Evolutionary conservation across 176 grass and related monocot genomes (phyloP), one percentile per base, ranked within the genome.

Genomic region (Zea mays): DNA sequence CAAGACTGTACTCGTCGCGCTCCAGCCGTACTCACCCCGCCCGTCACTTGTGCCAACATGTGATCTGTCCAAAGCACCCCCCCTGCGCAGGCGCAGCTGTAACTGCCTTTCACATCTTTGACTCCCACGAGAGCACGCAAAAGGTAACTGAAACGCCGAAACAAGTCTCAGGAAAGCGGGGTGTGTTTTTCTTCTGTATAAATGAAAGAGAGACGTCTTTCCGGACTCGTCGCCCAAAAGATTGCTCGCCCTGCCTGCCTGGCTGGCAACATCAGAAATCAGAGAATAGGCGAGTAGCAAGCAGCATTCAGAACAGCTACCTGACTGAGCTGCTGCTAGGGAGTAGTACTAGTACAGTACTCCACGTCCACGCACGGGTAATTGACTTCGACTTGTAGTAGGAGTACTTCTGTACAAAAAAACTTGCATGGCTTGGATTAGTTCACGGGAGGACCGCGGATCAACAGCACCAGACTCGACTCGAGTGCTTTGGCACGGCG

Each of bases 61-160:
- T 27, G 27, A 27, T 27, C 27, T 27, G 13, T 33, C 17, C 37
- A 51, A 43, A 69, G 69, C n/a, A n/a, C 27, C 27, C 46, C 48
- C 71, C 72, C 54, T 74, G n/a, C 44, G 44, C 44, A 33, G 44
- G 38, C 65, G 9, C 60, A 68, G 71, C 65, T 76, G 77, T 57
- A 72, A 71, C 82, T 50, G 71, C 77, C 82, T 81, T 81, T 62
- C 78, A 65, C 49, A 73, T 81, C 72, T 85, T 88, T 89, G 82
- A 89, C 87, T 50, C 58, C 48, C 42, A 12, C 5, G 58, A 43
- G 36, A 66, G 67, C 82, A 76, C 71, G 77, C 82, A 43, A 60
- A 65, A 76, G 77, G 65, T 0, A 27, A 34, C 69, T 6, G 6
- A 5, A 73, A 81, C 56, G 41, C 49, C 14, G 47, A 34, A 61